Conservation (phyloP, 306 rosid genomes). For the Lithocarpus polystachyus region DNA sequence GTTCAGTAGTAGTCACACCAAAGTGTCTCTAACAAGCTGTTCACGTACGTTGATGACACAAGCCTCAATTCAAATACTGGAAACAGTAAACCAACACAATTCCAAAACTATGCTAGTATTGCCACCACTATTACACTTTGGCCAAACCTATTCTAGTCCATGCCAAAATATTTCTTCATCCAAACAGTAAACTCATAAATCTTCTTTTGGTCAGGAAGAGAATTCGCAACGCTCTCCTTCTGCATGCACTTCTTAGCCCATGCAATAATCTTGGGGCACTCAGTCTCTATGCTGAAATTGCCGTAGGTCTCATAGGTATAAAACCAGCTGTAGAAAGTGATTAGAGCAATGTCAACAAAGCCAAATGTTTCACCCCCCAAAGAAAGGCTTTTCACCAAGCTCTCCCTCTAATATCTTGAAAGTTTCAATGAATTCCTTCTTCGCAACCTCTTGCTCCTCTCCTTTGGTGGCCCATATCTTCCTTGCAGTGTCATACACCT, state of each 20-base stretch:
- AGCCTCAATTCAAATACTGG: too few species aligned
- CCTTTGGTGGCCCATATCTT: conserved; percentile 8
- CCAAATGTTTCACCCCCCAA: conserved; percentile 19
- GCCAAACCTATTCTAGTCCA: not conserved
- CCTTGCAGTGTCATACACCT: not conserved
- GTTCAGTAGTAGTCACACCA: too few species aligned
- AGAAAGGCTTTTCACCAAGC: conserved; percentile 20
- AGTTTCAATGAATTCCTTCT: too few species aligned
- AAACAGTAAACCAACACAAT: too few species aligned
- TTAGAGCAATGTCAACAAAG: conserved; percentile 19
- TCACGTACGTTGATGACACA: too few species aligned
- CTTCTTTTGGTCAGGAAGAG: not conserved
- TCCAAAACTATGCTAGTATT: too few species aligned
- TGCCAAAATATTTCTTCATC: conserved; percentile 2
- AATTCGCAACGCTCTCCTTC: too few species aligned
- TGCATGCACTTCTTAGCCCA: too few species aligned
- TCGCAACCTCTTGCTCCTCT: conserved; percentile 9
- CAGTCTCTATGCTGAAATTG: conserved; percentile 12
- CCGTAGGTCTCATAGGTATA: not conserved
- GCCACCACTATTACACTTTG: not conserved
- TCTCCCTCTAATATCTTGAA: too few species aligned
- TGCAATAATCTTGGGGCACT: conserved; percentile 8
- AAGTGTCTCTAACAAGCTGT: too few species aligned
- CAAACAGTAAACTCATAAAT: conserved; percentile 7
- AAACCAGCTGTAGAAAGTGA: conserved; percentile 20